A percentile compares a stretch with the other conserved stretches of the same genome.
phyloP scores from a whole-genome alignment of 2,329 filamentous ascomycete genomes.

The Aspergillus ustus region DNA sequence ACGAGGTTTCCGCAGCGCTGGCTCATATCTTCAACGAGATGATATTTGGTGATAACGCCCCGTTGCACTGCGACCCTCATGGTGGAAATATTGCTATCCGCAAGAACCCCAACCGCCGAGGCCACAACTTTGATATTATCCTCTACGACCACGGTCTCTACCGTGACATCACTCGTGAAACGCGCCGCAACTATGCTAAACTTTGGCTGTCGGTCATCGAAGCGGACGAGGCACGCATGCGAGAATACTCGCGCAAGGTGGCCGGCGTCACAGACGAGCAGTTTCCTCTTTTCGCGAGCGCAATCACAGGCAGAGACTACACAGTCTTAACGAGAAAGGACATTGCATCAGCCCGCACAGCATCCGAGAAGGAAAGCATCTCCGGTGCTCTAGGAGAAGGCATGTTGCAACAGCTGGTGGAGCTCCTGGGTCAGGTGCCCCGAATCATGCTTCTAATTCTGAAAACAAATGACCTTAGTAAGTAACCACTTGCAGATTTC shows the following conservation, averaged over 20 bases:
- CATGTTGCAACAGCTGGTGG: constrained; percentile 83
- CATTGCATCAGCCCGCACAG: constrained; percentile 62
- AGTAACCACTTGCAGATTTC: constrained; percentile 29
- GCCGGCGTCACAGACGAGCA: constrained; percentile 86
- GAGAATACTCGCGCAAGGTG: constrained; percentile 84
- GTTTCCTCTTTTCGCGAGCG: constrained; percentile 92
- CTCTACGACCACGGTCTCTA: constrained; percentile 98
- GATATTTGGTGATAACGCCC: constrained; percentile 90
- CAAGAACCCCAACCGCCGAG: constrained; percentile 66
- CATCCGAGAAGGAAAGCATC: constrained; percentile 84
- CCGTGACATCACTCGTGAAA: constrained; percentile 78
- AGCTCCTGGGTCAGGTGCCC: constrained; percentile 85
- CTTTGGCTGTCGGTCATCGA: constrained; percentile 97
- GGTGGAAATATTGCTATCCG: constrained; percentile 94
- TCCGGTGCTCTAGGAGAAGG: constrained; percentile 83
- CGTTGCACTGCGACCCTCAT: constrained; percentile 95
- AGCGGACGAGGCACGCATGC: constrained; percentile 83
- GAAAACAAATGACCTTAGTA: constrained; percentile 94
- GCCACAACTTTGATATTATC: constrained; percentile 89
- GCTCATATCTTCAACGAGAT: constrained; percentile 98
- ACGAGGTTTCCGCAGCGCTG: constrained; percentile 90
- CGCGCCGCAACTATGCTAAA: constrained; percentile 89
- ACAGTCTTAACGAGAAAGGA: constrained; percentile 69
- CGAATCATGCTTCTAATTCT: constrained; percentile 91
- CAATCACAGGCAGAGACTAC: constrained; percentile 94